Percentiles rank a stretch among this genome's conserved stretches.
Conservation (phyloP, 2,329 filamentous ascomycete genomes). For the Shiraia sp. region DNA sequence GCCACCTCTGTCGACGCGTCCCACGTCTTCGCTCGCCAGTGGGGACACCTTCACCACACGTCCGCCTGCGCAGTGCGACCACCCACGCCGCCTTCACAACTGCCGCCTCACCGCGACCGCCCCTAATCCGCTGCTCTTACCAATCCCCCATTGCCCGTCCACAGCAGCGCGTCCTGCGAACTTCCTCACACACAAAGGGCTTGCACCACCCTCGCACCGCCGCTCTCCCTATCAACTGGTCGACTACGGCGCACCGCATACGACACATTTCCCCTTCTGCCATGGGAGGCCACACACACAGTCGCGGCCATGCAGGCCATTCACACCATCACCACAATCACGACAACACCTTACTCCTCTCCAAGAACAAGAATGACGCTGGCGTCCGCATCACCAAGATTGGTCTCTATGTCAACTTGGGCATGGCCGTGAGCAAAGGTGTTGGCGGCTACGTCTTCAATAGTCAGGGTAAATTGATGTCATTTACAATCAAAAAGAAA, state of each 20-base stretch:
- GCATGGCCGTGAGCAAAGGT: slow-evolving; percentile 93
- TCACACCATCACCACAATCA: slow-evolving; percentile 73
- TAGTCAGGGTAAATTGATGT: slow-evolving; percentile 63
- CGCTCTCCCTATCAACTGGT: slow-evolving; percentile 33
- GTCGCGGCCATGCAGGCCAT: slow-evolving; percentile 48
- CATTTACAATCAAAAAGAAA: not conserved
- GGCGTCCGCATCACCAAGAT: slow-evolving; percentile 92
- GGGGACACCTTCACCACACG: slow-evolving; percentile 28
- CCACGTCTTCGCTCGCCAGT: slow-evolving; percentile 2
- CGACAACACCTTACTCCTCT: slow-evolving; percentile 82
- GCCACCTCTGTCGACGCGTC: slow-evolving; percentile 34
- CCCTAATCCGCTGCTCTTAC: slow-evolving; percentile 13
- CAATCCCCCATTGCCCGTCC: slow-evolving; percentile 11
- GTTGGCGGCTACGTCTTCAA: slow-evolving; percentile 92
- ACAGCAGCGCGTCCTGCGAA: slow-evolving; percentile 38
- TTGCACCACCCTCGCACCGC: slow-evolving; percentile 11
- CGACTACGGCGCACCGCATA: slow-evolving; percentile 35
- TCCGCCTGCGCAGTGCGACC: too few species aligned
- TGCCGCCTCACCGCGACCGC: slow-evolving; percentile 22
- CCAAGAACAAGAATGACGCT: slow-evolving; percentile 84
- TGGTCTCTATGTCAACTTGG: slow-evolving; percentile 84
- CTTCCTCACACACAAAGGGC: slow-evolving; percentile 30
- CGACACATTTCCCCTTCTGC: slow-evolving; percentile 33
- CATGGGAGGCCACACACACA: slow-evolving; percentile 37
- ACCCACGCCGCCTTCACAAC: too few species aligned